phyloP scores from a whole-genome alignment of 306 rosid genomes.

The Parietaria judaica region DNA sequence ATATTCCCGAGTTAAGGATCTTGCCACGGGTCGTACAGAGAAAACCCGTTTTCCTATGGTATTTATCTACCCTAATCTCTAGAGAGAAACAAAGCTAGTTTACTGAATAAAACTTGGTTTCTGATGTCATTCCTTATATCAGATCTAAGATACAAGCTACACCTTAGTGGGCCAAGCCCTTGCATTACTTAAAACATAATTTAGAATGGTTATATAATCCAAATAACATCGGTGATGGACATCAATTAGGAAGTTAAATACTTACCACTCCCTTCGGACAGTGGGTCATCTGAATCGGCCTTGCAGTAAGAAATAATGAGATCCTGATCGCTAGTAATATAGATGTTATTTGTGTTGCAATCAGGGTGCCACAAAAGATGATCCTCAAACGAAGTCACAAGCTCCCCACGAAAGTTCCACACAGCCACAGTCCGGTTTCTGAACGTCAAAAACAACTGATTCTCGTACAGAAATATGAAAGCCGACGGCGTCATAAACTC shows the following conservation, averaged over 20 bases:
- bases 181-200: no score
- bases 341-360: conserved; percentile 88
- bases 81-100: no score
- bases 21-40: no score
- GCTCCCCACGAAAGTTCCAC: conserved; percentile 95
- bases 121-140: no score
- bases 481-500: conserved; percentile 95
- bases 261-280: conserved; percentile 78
- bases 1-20: no score
- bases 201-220: neutral
- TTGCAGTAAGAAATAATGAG: conserved; percentile 90
- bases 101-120: no score
- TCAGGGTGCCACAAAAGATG: conserved; percentile 96
- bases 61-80: no score
- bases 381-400: conserved; percentile 89
- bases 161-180: no score
- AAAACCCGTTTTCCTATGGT: no score
- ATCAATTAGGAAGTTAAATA: neutral
- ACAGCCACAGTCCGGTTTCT: conserved; percentile 81
- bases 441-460: conserved; percentile 81
- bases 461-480: conserved; percentile 80
- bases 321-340: conserved; percentile 92
- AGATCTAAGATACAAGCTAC: no score
- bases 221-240: neutral
- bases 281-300: conserved; percentile 73